These are phyloP conservation scores for Teratosphaeria nubilosa DNA, from an alignment of 2,329 filamentous ascomycete species.

Conservation along the genomic window DNA sequence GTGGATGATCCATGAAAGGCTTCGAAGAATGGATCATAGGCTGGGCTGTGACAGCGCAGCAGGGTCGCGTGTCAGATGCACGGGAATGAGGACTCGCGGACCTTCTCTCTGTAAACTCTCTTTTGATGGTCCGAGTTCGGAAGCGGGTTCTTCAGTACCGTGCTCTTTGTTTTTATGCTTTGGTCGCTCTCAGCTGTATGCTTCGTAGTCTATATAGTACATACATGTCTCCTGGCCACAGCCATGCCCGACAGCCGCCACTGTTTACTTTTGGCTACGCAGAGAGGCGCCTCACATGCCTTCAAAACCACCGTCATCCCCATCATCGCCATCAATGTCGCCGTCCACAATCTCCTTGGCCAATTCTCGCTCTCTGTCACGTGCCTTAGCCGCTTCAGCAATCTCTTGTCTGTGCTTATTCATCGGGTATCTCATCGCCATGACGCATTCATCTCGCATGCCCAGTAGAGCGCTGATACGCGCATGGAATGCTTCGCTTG, in stretches of 20 bases:
- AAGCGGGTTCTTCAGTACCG: neutral
- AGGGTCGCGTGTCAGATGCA: neutral
- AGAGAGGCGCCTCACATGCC: slow-evolving; percentile 57
- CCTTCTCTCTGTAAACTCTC: neutral
- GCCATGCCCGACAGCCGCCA: neutral
- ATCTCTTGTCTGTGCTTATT: slow-evolving; percentile 95
- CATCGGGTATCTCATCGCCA: slow-evolving; percentile 99
- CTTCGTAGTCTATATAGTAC: neutral
- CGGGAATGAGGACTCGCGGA: neutral
- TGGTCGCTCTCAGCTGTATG: neutral
- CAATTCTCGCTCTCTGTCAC: slow-evolving; percentile 90
- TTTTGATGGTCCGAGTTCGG: neutral
- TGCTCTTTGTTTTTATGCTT: neutral
- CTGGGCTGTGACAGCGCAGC: neutral
- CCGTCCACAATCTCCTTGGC: slow-evolving; percentile 98
- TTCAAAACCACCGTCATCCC: slow-evolving; percentile 81
- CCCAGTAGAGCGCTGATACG: slow-evolving; percentile 85
- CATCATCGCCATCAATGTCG: slow-evolving; percentile 92
- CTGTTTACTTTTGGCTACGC: neutral
- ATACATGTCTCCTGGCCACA: neutral
- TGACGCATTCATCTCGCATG: slow-evolving; percentile 95
- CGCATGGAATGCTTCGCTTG: slow-evolving; percentile 94
- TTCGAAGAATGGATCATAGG: neutral
- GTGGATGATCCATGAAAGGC: neutral
- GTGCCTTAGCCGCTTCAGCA: slow-evolving; percentile 96